Conservation (phyloP, 1,139 yeast genomes). For the Candida tetrigidarum region DNA sequence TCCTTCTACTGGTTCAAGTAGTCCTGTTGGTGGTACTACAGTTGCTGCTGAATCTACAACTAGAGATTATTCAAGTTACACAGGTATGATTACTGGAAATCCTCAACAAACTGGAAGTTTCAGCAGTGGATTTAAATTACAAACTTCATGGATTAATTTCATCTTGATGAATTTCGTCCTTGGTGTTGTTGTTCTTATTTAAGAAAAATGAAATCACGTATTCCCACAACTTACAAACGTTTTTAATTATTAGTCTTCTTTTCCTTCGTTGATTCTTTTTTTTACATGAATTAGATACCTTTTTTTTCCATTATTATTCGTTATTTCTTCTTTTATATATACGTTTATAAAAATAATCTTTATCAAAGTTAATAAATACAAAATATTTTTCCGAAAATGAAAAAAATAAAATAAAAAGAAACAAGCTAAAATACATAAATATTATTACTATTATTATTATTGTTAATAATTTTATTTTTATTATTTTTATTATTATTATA, state of each 20-base stretch:
- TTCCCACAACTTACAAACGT: not conserved
- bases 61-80: slow-evolving; percentile 4
- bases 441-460: no score
- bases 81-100: not conserved
- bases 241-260: not conserved
- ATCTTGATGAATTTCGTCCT: not conserved
- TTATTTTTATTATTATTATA: slow-evolving; percentile 29
- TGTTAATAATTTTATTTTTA: no score
- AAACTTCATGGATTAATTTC: not conserved
- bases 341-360: not conserved
- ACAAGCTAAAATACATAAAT: not conserved
- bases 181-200: not conserved
- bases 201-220: no score
- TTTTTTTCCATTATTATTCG: not conserved
- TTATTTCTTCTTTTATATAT: not conserved
- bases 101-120: slow-evolving; percentile 6
- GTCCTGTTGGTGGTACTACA: not conserved
- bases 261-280: no score
- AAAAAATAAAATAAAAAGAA: not conserved
- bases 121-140: not conserved
- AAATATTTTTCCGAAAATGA: not conserved
- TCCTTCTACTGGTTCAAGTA: not conserved
- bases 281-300: not conserved
- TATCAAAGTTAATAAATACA: not conserved
- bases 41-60: not conserved